Percentiles rank a stretch among this genome's conserved stretches.
Conservation (phyloP, 805 yeast species). For the Wickerhamomyces sydowiorum region DNA sequence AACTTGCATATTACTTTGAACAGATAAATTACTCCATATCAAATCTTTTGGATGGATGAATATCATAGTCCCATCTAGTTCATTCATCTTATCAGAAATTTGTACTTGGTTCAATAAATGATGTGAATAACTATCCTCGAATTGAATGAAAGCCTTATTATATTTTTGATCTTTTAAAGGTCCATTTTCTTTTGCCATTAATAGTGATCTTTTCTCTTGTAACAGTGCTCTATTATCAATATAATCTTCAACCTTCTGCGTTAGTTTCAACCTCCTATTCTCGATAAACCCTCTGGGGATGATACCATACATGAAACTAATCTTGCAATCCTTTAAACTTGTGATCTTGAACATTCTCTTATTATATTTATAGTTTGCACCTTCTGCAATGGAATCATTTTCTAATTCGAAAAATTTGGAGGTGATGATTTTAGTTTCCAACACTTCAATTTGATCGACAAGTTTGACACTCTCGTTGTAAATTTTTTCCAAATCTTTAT, state of each 20-base stretch:
- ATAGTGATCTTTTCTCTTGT: conserved; percentile 7
- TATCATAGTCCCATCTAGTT: conserved; percentile 36
- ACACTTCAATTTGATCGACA: conserved; percentile 32
- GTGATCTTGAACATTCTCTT: neutral
- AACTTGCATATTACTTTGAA: conserved; percentile 30
- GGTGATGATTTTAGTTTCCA: conserved; percentile 30
- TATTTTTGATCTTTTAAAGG: conserved; percentile 22
- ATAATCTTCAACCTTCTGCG: conserved; percentile 1
- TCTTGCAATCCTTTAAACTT: conserved; percentile 8
- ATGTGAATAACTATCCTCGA: conserved; percentile 50
- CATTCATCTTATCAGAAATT: conserved; percentile 36
- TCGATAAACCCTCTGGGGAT: conserved; percentile 3
- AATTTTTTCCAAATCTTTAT: conserved; percentile 28
- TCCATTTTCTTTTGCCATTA: conserved; percentile 14
- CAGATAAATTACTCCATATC: conserved; percentile 59
- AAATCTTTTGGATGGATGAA: conserved; percentile 64
- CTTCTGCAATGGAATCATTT: neutral
- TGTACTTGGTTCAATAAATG: conserved; percentile 59
- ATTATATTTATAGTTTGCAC: neutral
- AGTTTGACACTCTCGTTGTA: conserved; percentile 24
- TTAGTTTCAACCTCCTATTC: neutral
- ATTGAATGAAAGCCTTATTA: conserved; percentile 56
- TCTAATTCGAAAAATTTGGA: conserved; percentile 6
- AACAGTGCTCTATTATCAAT: conserved; percentile 6
- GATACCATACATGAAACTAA: conserved; percentile 1